Conservation (phyloP, 169 alveolate species). For the Eimeria tenella region DNA sequence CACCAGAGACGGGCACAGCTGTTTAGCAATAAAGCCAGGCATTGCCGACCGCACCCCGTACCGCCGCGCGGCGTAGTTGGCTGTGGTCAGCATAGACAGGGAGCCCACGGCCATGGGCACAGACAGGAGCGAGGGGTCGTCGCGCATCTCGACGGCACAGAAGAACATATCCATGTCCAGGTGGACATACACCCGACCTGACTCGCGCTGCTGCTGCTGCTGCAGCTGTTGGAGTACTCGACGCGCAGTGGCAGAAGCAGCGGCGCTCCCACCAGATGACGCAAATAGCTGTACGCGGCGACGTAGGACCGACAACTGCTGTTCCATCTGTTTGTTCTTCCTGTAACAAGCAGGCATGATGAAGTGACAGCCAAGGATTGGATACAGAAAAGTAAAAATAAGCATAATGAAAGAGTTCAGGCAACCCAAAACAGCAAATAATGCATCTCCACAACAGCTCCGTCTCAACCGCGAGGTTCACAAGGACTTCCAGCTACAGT, state of each 20-base stretch:
- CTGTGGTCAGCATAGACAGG: conserved; percentile 89
- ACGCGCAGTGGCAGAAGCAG: conserved; percentile 66
- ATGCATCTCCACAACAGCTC: too few relatives aligned
- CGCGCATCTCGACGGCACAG: conserved; percentile 72
- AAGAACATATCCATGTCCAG: conserved; percentile 75
- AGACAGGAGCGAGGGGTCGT: conserved; percentile 66
- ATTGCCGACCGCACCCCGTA: conserved; percentile 94
- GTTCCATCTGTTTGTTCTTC: conserved; percentile 49
- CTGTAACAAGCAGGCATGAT: background rate
- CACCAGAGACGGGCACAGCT: conserved; percentile 85
- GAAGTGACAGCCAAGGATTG: too few relatives aligned
- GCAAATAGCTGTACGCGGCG: conserved; percentile 64
- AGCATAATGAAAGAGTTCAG: too few relatives aligned
- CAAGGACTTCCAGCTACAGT: too few relatives aligned
- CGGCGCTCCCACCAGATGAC: conserved; percentile 62
- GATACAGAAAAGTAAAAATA: too few relatives aligned
- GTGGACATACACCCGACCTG: conserved; percentile 69
- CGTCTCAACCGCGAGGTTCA: too few relatives aligned
- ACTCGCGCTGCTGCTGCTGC: conserved; percentile 75
- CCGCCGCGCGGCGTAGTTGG: conserved; percentile 93
- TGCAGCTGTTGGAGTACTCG: conserved; percentile 62
- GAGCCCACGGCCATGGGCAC: conserved; percentile 89
- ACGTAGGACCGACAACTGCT: conserved; percentile 52
- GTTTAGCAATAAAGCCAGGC: conserved; percentile 93
- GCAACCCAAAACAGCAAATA: too few relatives aligned